Percentiles rank a stretch among this genome's conserved stretches.
Evolutionary conservation across 345 rosid species (phyloP).

Genomic region (Eutrema yunnanense): DNA sequence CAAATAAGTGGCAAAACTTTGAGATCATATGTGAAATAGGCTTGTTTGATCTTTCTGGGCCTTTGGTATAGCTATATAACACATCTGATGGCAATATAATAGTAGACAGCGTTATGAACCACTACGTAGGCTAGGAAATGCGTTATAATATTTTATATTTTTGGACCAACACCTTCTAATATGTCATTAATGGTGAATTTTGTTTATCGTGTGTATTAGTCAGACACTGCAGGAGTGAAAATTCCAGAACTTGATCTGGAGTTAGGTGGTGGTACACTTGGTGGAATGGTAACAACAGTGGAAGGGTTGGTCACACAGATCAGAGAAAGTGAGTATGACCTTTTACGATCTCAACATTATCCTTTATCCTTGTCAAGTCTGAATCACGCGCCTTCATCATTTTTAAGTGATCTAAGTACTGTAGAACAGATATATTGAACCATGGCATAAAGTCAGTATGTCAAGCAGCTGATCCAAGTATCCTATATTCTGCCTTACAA

Average conservation of each 20-base stretch:
- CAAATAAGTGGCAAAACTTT: not conserved
- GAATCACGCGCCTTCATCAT: not conserved
- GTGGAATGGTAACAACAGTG: conserved; percentile 88
- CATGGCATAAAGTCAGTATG: not conserved
- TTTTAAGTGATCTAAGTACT: not conserved
- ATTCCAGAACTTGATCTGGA: conserved; percentile 91
- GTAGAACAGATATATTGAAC: not conserved
- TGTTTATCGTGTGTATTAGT: conserved; percentile 38
- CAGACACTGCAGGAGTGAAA: conserved; percentile 76
- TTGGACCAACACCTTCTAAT: not conserved
- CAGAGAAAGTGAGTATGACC: conserved; percentile 72
- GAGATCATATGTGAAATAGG: not conserved
- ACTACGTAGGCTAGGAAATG: not conserved
- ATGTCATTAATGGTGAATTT: not conserved
- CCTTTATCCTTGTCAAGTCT: not conserved
- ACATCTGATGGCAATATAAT: not conserved
- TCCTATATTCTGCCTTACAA: not conserved
- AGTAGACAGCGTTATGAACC: not conserved
- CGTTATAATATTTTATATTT: not conserved
- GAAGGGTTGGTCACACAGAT: conserved; percentile 89
- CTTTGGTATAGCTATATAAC: not conserved
- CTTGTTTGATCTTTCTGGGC: not conserved
- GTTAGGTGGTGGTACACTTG: conserved; percentile 81
- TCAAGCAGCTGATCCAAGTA: not conserved
- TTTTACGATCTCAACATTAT: conserved; percentile 7